These are phyloP conservation scores for Globisporangium cylindrosporum DNA, from an alignment of 352 stramenopile species.

Conservation along the genomic window DNA sequence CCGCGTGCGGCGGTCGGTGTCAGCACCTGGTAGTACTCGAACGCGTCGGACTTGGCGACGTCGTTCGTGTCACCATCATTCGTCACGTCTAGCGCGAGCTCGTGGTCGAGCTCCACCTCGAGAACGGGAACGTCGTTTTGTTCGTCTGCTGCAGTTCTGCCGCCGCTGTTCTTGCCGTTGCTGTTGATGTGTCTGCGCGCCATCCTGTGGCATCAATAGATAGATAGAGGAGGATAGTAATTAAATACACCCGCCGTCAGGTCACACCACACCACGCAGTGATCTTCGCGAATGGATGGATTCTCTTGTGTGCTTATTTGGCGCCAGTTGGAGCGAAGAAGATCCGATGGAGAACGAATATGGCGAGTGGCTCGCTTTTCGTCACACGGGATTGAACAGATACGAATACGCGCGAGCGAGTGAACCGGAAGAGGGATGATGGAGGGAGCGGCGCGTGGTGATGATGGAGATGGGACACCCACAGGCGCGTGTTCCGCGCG, in stretches of 20 bases:
- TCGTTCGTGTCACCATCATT: background rate
- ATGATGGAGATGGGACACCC: background rate
- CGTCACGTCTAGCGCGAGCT: constrained; percentile 1
- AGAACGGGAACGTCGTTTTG: background rate
- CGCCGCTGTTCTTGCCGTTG: background rate
- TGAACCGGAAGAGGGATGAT: background rate
- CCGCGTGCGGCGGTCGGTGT: constrained; percentile 5
- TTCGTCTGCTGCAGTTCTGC: background rate
- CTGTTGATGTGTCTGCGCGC: background rate
- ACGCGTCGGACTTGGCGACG: constrained; percentile 3
- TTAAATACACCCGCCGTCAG: background rate
- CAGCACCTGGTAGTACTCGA: constrained; percentile 17
- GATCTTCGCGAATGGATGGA: background rate
- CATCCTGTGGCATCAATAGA: constrained; percentile 3
- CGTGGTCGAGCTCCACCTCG: background rate
- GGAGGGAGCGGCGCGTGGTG: background rate
- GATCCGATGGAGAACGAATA: background rate
- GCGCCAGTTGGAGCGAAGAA: background rate
- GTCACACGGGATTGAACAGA: constrained; percentile 6
- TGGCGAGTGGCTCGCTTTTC: background rate
- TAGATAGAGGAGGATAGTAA: background rate
- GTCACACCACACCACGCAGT: background rate
- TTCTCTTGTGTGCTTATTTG: background rate
- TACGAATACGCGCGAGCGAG: background rate
- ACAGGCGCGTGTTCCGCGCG: background rate